Base-by-base conservation (phyloP, 306 rosid genomes). In the Phaseolus lunatus region DNA sequence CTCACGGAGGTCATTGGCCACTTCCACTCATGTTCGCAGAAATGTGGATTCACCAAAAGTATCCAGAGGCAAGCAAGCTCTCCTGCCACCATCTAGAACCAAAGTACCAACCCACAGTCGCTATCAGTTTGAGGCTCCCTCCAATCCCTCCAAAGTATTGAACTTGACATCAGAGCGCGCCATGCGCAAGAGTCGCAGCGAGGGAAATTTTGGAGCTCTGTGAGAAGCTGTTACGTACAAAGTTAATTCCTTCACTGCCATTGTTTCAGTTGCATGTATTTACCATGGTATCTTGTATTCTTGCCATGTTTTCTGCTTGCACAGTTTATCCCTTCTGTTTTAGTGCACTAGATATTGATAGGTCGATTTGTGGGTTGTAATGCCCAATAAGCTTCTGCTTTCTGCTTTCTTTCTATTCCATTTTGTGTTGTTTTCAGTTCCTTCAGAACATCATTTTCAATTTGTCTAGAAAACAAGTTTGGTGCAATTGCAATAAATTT, bases 121-220 rank as follows among this genome's bases (percentile, higher is more conserved):
- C 56, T 61, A 75, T 71, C 72, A 74, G 53, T 15, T 84, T 9
- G 96, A 89, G 20, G 33, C 67, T 15, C 84, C 84, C 53, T 76
- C 54, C 84, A 88, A 75, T 15, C 84, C 84, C 53, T 76, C 54
- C 84, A 88, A 75, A 84, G 76, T 33, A 13, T 39, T 45, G 57
- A 84, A 72, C 85, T 37, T 72, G 13, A 58, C 27, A 23, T 69
- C 81, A n/a, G 85, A 68, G 31, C 61, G 47, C 50, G 70, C 85
- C 3, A 92, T 95, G 73, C 93, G 90, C 74, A 84, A 91, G 86
- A 95, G 92, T 75, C 90, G 84, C 75, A 92, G 98, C 35, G 96
- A 88, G 84, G 96, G 93, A 47, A 86, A 85, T 52, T 74, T 95
- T 76, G 92, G 81, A 72, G 86, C 82, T 77, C 19, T 86, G 37